Evolutionary conservation across 345 rosid species (phyloP), one percentile per base, ranked within the genome.

Genomic region (Draba incana): DNA sequence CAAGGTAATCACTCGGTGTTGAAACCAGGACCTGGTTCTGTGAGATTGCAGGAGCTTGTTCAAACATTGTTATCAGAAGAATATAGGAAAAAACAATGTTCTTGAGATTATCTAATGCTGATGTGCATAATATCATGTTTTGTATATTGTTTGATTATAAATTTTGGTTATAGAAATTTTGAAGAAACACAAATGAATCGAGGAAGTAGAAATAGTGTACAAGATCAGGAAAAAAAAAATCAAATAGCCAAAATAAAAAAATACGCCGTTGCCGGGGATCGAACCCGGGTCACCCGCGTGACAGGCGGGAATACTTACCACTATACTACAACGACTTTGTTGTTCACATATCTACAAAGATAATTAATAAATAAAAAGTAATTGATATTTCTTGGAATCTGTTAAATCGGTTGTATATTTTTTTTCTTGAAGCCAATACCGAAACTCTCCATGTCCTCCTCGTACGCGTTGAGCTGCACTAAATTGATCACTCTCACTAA

Each of bases 281-380:
- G 98, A 90, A 86, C 93, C 82, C 95, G 92, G 93, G 98, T 86
- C 96, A 48, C 94, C 94, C 87, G 87, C 88, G 94, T 93, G 98
- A 90, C 94, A 87, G 97, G 85, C 89, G 86, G 91, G 85, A 80
- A 88, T 87, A 84, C 96, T 86, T 0, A 88, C 93, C 97, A 85
- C 98, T 83, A 86, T 90, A 92, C 96, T 86, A 90, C 97, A 86
- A 92, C 97, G 90, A 86, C 92, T 0, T 57, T 28, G 12, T 48
- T 75, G 70, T 10, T 5, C 0, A 2, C 1, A 0, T 0, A 0
- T 1, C 1, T 16, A 15, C 5, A 11, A 2, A 39, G 0, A 45
- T 1, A 0, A 2, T 45, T 14, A 8, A 31, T 0, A 16, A 37
- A 35, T 1, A 0, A 4, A 15, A 2, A 1, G 1, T 2, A 15